phyloP scores from a whole-genome alignment of 345 rosid genomes.

The Lagerstroemia speciosa region DNA sequence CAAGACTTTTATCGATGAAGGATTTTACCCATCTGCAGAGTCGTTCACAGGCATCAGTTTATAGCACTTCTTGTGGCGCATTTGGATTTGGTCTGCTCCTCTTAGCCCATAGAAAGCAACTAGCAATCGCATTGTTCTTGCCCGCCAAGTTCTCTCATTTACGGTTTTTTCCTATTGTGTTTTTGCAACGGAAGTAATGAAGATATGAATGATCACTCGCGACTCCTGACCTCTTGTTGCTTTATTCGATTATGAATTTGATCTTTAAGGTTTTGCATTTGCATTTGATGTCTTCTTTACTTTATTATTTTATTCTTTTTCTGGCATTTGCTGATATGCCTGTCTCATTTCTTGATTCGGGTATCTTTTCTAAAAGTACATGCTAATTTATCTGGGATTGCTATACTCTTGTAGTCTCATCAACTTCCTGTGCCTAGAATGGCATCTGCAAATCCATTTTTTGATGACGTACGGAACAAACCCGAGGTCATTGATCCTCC shows the following conservation, averaged over 20 bases:
- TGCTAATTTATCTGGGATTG: neutral
- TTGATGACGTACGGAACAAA: conserved; percentile 47
- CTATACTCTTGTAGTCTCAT: conserved; percentile 2
- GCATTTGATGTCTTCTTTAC: neutral
- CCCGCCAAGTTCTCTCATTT: neutral
- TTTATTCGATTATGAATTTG: neutral
- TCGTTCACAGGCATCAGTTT: neutral
- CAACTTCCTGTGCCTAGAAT: conserved; percentile 12
- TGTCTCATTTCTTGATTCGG: neutral
- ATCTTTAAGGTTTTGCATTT: neutral
- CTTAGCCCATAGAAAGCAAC: neutral
- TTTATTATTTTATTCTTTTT: neutral
- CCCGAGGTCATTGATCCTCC: conserved; percentile 71
- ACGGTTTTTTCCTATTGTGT: neutral
- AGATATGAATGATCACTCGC: neutral
- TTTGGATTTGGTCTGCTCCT: neutral
- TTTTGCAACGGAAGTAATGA: neutral
- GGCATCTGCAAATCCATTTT: conserved; percentile 51
- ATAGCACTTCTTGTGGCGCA: neutral
- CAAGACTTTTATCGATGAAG: neutral
- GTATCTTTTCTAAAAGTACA: neutral
- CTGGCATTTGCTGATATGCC: neutral
- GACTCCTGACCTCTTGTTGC: neutral
- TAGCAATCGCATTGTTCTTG: neutral
- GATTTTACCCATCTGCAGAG: neutral